Evolutionary conservation across 2,329 filamentous ascomycete species (phyloP).

Genomic region (Eurotiales sp.): DNA sequence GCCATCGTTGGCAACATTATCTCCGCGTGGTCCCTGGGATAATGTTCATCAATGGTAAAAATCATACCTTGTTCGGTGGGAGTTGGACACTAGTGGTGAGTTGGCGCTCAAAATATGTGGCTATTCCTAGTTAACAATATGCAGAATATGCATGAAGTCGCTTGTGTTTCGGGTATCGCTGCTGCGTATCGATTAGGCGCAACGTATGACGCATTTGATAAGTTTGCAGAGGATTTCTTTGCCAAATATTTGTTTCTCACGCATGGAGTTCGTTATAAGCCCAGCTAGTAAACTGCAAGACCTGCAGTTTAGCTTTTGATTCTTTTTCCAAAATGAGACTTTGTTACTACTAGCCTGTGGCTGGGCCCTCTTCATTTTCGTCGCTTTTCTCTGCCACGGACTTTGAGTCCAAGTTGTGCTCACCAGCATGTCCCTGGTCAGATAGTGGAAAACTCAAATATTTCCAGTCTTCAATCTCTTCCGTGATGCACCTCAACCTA

Average conservation of each 20-base stretch:
- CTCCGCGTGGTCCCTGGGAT: constrained; percentile 63
- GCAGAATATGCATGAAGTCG: constrained; percentile 60
- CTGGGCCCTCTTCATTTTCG: constrained; percentile 11
- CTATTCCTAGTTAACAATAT: constrained; percentile 4
- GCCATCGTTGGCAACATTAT: constrained; percentile 60
- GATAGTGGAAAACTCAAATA: constrained; percentile 65
- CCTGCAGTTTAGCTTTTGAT: neutral
- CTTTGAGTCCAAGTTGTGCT: constrained; percentile 2
- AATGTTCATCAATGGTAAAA: constrained; percentile 67
- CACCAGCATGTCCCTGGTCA: constrained; percentile 23
- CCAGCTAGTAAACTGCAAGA: constrained; percentile 2
- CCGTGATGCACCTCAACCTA: constrained; percentile 81
- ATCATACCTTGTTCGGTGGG: constrained; percentile 60
- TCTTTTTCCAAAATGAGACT: neutral
- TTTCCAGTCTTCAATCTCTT: constrained; percentile 93
- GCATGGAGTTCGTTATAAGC: constrained; percentile 28
- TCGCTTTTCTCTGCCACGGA: constrained; percentile 12
- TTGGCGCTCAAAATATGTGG: constrained; percentile 1
- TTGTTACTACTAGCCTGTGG: neutral
- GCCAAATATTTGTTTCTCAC: constrained; percentile 30
- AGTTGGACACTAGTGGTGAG: constrained; percentile 66
- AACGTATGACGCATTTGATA: constrained; percentile 45
- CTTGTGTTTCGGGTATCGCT: constrained; percentile 66
- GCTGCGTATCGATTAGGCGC: constrained; percentile 68
- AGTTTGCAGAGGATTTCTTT: constrained; percentile 30